A percentile compares a stretch with the other conserved stretches of the same genome.
phyloP scores from a whole-genome alignment of 345 rosid species.

The Anacardium occidentale region DNA sequence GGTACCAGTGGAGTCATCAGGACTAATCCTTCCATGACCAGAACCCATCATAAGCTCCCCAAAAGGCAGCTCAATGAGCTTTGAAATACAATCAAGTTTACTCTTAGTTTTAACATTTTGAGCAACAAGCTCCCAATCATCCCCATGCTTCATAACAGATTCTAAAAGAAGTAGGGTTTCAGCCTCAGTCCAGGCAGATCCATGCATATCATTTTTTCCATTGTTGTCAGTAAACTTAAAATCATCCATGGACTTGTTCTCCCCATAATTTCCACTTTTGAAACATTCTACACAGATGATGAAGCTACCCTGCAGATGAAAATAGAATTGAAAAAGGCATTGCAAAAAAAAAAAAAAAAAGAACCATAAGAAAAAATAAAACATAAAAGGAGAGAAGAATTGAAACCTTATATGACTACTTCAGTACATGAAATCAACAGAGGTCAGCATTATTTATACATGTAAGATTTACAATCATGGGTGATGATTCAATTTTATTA shows the following conservation, averaged over 20 bases:
- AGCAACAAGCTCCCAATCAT: conserved; percentile 93
- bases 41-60: conserved; percentile 65
- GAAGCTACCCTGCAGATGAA: conserved; percentile 42
- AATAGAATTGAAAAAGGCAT: conserved; percentile 1
- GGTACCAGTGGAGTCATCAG: conserved; percentile 23
- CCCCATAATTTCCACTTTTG: conserved; percentile 55
- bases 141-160: conserved; percentile 72
- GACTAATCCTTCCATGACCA: conserved; percentile 34
- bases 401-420: background rate
- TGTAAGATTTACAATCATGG: background rate
- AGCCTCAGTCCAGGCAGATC: conserved; percentile 75
- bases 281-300: conserved; percentile 65
- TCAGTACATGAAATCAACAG: background rate
- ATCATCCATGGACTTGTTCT: conserved; percentile 53
- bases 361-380: background rate
- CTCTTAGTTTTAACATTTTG: conserved; percentile 69
- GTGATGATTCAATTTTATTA: background rate
- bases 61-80: conserved; percentile 86
- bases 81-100: conserved; percentile 75
- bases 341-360: too few species aligned
- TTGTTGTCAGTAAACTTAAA: conserved; percentile 45
- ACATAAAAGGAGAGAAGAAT: background rate
- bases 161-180: conserved; percentile 81
- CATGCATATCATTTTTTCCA: conserved; percentile 22
- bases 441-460: background rate